Percentiles rank a stretch among this genome's conserved stretches.
phyloP scores from a whole-genome alignment of 768 basidiomycete genomes.

The Punctularia strigosozonata region DNA sequence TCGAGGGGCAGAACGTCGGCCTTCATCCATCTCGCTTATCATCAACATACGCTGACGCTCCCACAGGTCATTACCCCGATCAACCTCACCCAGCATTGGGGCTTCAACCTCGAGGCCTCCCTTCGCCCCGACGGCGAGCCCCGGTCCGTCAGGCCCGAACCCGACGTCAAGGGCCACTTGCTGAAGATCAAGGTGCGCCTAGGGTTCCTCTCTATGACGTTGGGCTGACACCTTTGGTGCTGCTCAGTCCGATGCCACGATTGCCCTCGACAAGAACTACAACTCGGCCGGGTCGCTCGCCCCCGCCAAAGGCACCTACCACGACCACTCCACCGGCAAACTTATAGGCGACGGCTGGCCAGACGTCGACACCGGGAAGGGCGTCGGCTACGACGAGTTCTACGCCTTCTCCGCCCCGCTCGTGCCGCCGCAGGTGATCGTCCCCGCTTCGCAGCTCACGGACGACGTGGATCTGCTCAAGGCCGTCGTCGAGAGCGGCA shows the following conservation, averaged over 20 bases:
- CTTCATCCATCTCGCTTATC: too few relatives aligned
- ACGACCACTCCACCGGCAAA: constrained; percentile 34
- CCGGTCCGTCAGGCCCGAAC: too few relatives aligned
- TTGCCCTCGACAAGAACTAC: constrained; percentile 35
- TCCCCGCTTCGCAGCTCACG: constrained; percentile 30
- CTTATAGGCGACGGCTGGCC: constrained; percentile 49
- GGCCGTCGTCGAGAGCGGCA: constrained; percentile 8
- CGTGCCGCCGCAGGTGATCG: constrained; percentile 32
- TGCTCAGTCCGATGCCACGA: constrained; percentile 38
- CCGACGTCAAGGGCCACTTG: constrained; percentile 40
- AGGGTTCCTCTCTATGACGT: constrained; percentile 8
- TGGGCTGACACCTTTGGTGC: background rate
- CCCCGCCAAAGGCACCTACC: constrained; percentile 33
- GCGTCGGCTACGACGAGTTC: constrained; percentile 47
- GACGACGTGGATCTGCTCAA: constrained; percentile 30
- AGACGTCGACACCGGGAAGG: constrained; percentile 7
- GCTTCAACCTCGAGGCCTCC: constrained; percentile 71
- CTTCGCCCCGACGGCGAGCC: constrained; percentile 29
- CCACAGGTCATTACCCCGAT: too few relatives aligned
- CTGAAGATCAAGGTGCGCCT: constrained; percentile 25
- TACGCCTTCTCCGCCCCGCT: constrained; percentile 37
- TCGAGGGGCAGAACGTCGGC: constrained; percentile 35
- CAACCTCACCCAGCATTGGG: constrained; percentile 77
- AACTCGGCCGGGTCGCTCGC: constrained; percentile 44
- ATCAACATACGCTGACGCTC: too few relatives aligned